Evolutionary conservation across 2,329 filamentous ascomycete species (phyloP).

Genomic region (Arthrobotrys sphaeroides): DNA sequence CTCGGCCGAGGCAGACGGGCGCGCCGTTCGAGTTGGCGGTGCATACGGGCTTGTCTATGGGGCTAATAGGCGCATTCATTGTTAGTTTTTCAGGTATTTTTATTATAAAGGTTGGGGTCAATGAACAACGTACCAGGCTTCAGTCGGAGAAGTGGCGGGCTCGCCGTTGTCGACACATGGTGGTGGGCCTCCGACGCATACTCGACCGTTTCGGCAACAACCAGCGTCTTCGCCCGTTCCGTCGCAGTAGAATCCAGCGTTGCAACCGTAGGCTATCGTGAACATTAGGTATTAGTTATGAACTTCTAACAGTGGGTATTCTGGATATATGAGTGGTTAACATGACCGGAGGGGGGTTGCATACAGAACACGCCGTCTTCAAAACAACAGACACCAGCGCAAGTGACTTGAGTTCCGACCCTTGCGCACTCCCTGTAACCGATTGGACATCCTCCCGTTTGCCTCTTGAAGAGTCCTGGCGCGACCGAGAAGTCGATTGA

Average conservation of each 20-base stretch:
- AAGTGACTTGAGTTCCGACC: background rate
- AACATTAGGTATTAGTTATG: background rate
- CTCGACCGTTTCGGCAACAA: constrained; percentile 24
- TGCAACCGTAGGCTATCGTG: constrained; percentile 4
- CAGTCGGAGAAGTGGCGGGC: background rate
- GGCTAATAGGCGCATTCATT: background rate
- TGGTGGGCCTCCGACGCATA: constrained; percentile 13
- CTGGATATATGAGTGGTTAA: no score
- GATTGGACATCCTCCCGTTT: constrained; percentile 2
- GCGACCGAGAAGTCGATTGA: background rate
- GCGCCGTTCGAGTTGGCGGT: constrained; percentile 9
- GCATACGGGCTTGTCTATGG: constrained; percentile 1
- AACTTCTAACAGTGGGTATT: no score
- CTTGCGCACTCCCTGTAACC: constrained; percentile 8
- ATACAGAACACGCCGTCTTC: constrained; percentile 20
- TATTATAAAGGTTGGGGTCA: background rate
- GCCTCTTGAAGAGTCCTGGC: constrained; percentile 1
- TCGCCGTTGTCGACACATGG: constrained; percentile 16
- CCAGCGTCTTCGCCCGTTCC: constrained; percentile 16
- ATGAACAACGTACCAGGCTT: constrained; percentile 16
- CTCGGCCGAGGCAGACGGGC: constrained; percentile 1
- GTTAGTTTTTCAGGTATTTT: background rate
- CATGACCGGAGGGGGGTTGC: background rate
- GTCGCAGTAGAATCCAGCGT: background rate
- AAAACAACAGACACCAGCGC: constrained; percentile 27